Percentiles rank a stretch among this genome's conserved stretches.
These are phyloP conservation scores for Neoarthrinium moseri DNA, from an alignment of 2,329 filamentous ascomycete species.

Conservation along the genomic window DNA sequence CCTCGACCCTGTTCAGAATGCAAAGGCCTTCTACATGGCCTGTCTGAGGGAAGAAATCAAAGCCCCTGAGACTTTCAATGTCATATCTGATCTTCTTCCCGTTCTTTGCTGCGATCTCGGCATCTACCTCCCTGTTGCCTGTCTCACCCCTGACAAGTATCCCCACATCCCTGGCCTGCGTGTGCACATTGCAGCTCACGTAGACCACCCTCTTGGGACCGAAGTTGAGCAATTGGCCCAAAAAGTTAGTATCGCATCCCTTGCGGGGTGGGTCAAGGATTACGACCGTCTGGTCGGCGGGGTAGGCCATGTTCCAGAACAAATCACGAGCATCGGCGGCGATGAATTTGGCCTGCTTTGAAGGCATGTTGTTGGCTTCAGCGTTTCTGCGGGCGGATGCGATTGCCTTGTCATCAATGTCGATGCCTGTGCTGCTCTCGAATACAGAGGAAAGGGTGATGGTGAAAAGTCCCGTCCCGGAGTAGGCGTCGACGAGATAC, in stretches of 20 bases:
- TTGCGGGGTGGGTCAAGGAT: conserved; percentile 96
- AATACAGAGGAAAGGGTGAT: conserved; percentile 87
- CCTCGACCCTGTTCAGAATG: conserved; percentile 58
- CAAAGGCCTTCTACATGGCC: conserved; percentile 69
- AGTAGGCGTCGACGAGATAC: conserved; percentile 97
- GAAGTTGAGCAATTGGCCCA: conserved; percentile 76
- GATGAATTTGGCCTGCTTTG: conserved; percentile 75
- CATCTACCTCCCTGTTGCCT: conserved; percentile 31
- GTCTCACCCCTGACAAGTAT: conserved; percentile 73
- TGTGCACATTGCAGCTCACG: conserved; percentile 97
- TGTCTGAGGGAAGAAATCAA: conserved; percentile 96
- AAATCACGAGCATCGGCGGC: conserved; percentile 83
- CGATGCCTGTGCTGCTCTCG: conserved; percentile 82
- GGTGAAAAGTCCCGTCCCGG: conserved; percentile 94
- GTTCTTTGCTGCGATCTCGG: conserved; percentile 29
- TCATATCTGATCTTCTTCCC: conserved; percentile 58
- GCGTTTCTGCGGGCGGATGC: conserved; percentile 78
- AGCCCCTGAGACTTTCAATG: conserved; percentile 87
- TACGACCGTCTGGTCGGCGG: conserved; percentile 81
- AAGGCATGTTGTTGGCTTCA: conserved; percentile 66
- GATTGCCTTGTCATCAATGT: conserved; percentile 81
- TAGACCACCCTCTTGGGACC: conserved; percentile 82
- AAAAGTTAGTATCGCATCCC: conserved; percentile 84
- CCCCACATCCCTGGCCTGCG: conserved; percentile 90
- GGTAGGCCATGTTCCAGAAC: conserved; percentile 73